A percentile compares a stretch with the other conserved stretches of the same genome.
These are phyloP conservation scores for Gossypium sturtianum DNA, from an alignment of 345 rosid genomes.

Conservation along the genomic window DNA sequence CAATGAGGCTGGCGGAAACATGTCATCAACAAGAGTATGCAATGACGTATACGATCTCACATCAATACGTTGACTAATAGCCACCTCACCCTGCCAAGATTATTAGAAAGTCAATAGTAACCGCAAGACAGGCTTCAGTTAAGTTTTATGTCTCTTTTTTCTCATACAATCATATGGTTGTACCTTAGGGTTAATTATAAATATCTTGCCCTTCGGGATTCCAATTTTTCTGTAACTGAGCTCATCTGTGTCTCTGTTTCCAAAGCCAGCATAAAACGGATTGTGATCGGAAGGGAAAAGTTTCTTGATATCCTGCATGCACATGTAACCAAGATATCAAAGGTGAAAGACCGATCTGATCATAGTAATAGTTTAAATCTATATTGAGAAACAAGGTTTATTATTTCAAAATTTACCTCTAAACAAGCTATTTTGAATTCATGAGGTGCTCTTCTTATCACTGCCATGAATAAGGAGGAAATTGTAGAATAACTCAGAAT, in stretches of 20 bases:
- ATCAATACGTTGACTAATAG: slow-evolving; percentile 68
- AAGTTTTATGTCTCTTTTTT: not conserved
- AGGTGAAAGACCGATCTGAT: not conserved
- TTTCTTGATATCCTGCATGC: slow-evolving; percentile 69
- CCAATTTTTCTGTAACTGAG: slow-evolving; percentile 88
- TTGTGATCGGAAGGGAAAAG: slow-evolving; percentile 84
- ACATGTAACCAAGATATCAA: not conserved
- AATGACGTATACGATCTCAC: slow-evolving; percentile 76
- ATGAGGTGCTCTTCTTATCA: slow-evolving; percentile 89
- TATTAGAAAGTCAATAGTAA: not conserved
- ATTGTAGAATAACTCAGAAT: slow-evolving; percentile 10
- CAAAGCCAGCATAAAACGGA: slow-evolving; percentile 93
- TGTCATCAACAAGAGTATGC: slow-evolving; percentile 85
- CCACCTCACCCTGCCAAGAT: slow-evolving; percentile 75
- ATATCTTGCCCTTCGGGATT: slow-evolving; percentile 89
- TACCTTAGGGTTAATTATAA: slow-evolving; percentile 94
- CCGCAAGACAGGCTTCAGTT: not conserved
- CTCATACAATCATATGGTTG: not conserved
- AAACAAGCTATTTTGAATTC: slow-evolving; percentile 93
- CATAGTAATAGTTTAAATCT: not conserved
- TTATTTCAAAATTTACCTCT: slow-evolving; percentile 46
- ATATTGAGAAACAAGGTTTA: not conserved
- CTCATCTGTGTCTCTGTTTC: slow-evolving; percentile 89
- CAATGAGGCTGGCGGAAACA: slow-evolving; percentile 80
- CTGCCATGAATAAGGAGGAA: slow-evolving; percentile 32